These are phyloP conservation scores for Austroboletus olivaceoglutinosus DNA, from an alignment of 1,284 basidiomycete species.

Conservation along the genomic window DNA sequence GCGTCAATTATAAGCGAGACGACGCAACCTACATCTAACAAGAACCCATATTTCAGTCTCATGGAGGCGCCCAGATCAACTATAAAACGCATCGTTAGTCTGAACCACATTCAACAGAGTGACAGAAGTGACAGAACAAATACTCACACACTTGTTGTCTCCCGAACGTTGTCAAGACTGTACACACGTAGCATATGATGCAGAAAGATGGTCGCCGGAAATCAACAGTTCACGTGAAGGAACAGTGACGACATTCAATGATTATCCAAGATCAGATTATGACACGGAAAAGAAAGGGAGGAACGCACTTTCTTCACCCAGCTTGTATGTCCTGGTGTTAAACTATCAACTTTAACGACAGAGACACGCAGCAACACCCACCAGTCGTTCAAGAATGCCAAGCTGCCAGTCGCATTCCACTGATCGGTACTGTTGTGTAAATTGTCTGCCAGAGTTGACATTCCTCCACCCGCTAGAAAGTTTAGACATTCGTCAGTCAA, in stretches of 20 bases:
- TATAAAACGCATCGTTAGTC: conserved; percentile 25
- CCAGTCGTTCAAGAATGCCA: conserved; percentile 49
- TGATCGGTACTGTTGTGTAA: not conserved
- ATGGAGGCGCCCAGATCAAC: conserved; percentile 71
- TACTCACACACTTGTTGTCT: conserved; percentile 72
- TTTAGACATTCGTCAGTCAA: not conserved
- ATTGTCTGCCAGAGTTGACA: not conserved
- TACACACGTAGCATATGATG: too few relatives aligned
- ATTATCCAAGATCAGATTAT: too few relatives aligned
- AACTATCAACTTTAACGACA: not conserved
- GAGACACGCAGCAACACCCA: conserved; percentile 31
- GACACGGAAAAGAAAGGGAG: not conserved
- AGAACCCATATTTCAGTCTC: conserved; percentile 77
- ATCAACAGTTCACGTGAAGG: too few relatives aligned
- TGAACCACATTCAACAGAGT: too few relatives aligned
- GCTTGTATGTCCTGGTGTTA: conserved; percentile 68
- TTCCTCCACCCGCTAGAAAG: not conserved
- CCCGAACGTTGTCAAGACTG: conserved; percentile 80
- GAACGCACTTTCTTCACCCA: conserved; percentile 67
- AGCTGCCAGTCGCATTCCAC: not conserved
- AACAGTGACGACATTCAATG: too few relatives aligned
- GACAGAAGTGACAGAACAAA: too few relatives aligned
- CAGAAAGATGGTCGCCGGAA: too few relatives aligned
- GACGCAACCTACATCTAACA: conserved; percentile 52
- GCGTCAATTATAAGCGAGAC: not conserved